A percentile compares a stretch with the other conserved stretches of the same genome.
Conservation (phyloP, 2,329 filamentous ascomycete genomes). For the Botrytis tulipae region DNA sequence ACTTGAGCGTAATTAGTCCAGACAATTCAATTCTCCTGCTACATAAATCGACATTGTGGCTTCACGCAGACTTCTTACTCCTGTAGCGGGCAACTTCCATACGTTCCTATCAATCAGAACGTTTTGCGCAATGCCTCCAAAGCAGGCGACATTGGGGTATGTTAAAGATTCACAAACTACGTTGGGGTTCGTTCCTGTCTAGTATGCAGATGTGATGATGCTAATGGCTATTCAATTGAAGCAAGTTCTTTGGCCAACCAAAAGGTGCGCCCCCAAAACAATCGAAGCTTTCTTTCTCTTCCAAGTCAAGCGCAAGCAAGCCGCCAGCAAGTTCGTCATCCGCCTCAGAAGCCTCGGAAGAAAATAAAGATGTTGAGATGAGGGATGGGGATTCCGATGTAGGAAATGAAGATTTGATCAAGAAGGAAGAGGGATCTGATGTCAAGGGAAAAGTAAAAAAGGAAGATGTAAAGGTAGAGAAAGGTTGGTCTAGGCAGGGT, state of each 20-base stretch:
- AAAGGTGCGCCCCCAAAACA: slow-evolving; percentile 68
- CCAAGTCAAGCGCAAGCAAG: slow-evolving; percentile 46
- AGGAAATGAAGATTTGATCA: slow-evolving; percentile 22
- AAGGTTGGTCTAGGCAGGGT: not conserved
- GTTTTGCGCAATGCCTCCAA: slow-evolving; percentile 38
- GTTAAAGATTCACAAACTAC: slow-evolving; percentile 72
- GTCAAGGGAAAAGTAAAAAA: slow-evolving; percentile 5
- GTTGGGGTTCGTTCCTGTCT: slow-evolving; percentile 58
- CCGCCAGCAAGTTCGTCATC: slow-evolving; percentile 32
- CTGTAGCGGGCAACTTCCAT: slow-evolving; percentile 25
- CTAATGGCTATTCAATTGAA: slow-evolving; percentile 42
- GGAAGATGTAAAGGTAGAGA: slow-evolving; percentile 16
- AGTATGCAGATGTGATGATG: slow-evolving; percentile 5
- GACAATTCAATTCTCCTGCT: not conserved
- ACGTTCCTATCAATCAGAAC: slow-evolving; percentile 24
- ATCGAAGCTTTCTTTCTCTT: slow-evolving; percentile 74
- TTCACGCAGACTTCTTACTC: slow-evolving; percentile 29
- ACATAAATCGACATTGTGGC: slow-evolving; percentile 32
- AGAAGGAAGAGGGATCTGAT: slow-evolving; percentile 23
- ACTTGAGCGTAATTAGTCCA: not conserved
- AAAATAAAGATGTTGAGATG: slow-evolving; percentile 34
- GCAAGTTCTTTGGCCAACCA: slow-evolving; percentile 79
- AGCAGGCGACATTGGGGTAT: slow-evolving; percentile 84
- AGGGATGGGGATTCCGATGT: slow-evolving; percentile 32
- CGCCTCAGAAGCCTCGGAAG: slow-evolving; percentile 23